A percentile compares a stretch with the other conserved stretches of the same genome.
Evolutionary conservation across 306 rosid genomes (phyloP).

Genomic region (Canavalia gladiata): DNA sequence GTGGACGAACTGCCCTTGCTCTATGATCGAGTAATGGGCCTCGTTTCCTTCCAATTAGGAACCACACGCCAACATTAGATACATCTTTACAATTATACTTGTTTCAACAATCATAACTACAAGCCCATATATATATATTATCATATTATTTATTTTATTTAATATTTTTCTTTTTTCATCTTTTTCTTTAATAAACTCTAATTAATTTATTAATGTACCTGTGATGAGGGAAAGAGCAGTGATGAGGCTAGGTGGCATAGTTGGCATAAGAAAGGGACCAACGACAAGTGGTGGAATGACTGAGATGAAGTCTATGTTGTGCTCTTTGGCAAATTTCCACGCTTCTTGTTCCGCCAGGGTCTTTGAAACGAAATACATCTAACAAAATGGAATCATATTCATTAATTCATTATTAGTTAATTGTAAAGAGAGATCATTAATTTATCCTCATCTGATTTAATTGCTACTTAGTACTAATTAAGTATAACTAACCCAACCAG

Average conservation of each 20-base stretch:
- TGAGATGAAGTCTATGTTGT: slow-evolving; percentile 65
- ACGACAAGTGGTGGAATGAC: slow-evolving; percentile 76
- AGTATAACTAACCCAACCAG: slow-evolving; percentile 70
- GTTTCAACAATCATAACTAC: too few species aligned
- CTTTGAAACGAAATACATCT: slow-evolving; percentile 89
- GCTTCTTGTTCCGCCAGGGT: slow-evolving; percentile 84
- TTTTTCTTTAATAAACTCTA: too few species aligned
- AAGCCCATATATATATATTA: too few species aligned
- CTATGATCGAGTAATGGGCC: slow-evolving; percentile 66
- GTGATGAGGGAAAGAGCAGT: slow-evolving; percentile 71
- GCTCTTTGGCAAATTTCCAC: slow-evolving; percentile 72
- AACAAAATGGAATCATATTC: not conserved
- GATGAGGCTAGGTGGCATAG: slow-evolving; percentile 81
- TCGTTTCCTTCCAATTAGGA: slow-evolving; percentile 61
- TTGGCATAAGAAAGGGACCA: slow-evolving; percentile 69
- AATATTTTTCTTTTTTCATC: too few species aligned
- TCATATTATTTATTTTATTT: too few species aligned
- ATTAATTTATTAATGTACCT: slow-evolving; percentile 34
- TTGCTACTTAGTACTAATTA: too few species aligned
- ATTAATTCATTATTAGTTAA: not conserved
- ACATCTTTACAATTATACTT: too few species aligned
- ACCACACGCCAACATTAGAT: not conserved
- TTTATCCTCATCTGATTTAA: too few species aligned
- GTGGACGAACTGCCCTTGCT: slow-evolving; percentile 73
- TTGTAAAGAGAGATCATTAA: not conserved